These are phyloP conservation scores for Alloteropsis semialata DNA, from an alignment of 176 grass and related monocot genomes.

Conservation along the genomic window DNA sequence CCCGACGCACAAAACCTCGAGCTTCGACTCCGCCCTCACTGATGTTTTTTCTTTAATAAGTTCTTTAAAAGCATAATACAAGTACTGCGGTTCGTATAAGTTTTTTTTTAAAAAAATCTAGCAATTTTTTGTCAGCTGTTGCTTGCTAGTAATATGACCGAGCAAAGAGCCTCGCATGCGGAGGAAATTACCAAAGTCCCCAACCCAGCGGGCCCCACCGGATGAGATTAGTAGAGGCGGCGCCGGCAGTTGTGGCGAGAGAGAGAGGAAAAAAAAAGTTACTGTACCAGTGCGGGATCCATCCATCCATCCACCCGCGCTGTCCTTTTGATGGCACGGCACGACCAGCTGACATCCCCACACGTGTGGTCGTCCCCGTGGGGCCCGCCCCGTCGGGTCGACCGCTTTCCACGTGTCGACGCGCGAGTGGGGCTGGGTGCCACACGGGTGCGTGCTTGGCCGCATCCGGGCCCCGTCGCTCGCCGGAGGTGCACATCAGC, in stretches of 20 bases:
- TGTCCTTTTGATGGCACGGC: not conserved
- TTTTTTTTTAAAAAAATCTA: too few relatives aligned
- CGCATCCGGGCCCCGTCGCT: slow-evolving; percentile 19
- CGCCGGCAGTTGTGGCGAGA: not conserved
- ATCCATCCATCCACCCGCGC: too few relatives aligned
- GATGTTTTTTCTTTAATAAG: too few relatives aligned
- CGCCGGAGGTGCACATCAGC: slow-evolving; percentile 16
- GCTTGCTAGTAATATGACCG: too few relatives aligned
- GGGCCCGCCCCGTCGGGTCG: not conserved
- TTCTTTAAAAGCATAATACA: too few relatives aligned
- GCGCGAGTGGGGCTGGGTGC: not conserved
- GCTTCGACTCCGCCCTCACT: too few relatives aligned
- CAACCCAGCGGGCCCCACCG: not conserved
- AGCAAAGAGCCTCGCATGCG: not conserved
- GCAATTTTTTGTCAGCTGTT: too few relatives aligned
- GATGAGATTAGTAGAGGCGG: not conserved
- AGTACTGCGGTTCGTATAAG: too few relatives aligned
- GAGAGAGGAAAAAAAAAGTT: too few relatives aligned
- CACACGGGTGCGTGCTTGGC: slow-evolving; percentile 35
- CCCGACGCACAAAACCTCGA: too few relatives aligned
- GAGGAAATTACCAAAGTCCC: not conserved
- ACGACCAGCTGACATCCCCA: slow-evolving; percentile 29
- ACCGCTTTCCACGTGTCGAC: slow-evolving; percentile 17
- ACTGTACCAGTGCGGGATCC: not conserved
- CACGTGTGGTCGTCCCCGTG: slow-evolving; percentile 18